Evolutionary conservation across 306 rosid genomes (phyloP).

Genomic region (Astragalus membranaceus): DNA sequence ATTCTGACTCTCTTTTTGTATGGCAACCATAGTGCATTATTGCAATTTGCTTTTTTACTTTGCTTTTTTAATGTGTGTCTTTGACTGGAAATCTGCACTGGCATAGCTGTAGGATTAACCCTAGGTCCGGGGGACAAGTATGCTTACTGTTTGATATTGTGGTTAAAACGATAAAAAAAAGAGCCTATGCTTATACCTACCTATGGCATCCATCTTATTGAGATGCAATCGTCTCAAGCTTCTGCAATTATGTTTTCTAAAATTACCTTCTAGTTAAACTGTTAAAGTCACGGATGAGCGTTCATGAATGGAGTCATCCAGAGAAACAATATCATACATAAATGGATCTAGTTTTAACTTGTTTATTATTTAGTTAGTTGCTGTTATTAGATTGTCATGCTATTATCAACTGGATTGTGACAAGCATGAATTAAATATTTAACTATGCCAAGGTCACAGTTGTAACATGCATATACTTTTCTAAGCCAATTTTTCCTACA

Average conservation of each 20-base stretch:
- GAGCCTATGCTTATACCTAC: no score
- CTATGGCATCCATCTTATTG: neutral
- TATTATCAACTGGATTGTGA: neutral
- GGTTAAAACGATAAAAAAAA: no score
- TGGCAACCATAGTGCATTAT: no score
- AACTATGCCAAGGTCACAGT: neutral
- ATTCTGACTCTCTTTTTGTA: neutral
- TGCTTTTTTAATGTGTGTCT: no score
- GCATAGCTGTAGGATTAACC: no score
- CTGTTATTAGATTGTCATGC: neutral
- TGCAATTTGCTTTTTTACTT: no score
- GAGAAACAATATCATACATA: neutral
- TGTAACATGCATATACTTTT: neutral
- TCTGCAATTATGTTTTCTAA: neutral
- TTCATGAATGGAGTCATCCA: neutral
- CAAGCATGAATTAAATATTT: neutral
- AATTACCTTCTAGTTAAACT: neutral
- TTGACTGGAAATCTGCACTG: no score
- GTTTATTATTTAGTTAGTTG: neutral
- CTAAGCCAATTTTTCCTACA: conserved; percentile 19
- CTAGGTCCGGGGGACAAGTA: no score
- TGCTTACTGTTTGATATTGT: no score
- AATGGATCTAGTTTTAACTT: neutral
- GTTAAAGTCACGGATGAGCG: neutral
- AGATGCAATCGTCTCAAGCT: neutral